Evolutionary conservation across 2,329 filamentous ascomycete genomes (phyloP).

Genomic region (Coniochaeta sp.): DNA sequence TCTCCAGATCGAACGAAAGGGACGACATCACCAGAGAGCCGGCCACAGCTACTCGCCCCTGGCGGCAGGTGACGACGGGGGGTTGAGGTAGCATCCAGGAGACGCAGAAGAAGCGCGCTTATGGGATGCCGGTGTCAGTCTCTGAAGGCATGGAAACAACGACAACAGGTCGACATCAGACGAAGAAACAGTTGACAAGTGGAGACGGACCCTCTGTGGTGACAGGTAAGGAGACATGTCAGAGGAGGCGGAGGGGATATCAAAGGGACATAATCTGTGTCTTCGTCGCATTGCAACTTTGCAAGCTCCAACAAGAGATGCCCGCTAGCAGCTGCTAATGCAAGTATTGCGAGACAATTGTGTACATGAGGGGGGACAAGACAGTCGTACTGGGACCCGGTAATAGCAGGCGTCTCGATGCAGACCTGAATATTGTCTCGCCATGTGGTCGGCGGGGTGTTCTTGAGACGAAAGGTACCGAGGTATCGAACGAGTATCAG

Average conservation of each 20-base stretch:
- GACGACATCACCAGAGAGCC: slow-evolving; percentile 4
- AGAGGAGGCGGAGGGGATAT: slow-evolving; percentile 3
- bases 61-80: neutral
- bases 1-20: slow-evolving; percentile 25
- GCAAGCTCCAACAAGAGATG: slow-evolving; percentile 16
- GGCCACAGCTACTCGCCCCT: slow-evolving; percentile 8
- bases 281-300: neutral
- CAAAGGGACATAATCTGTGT: slow-evolving; percentile 6
- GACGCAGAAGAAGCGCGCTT: slow-evolving; percentile 1
- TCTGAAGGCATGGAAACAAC: neutral
- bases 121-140: neutral
- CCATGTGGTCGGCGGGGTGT: slow-evolving; percentile 23
- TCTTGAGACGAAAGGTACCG: slow-evolving; percentile 11
- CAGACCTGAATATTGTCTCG: slow-evolving; percentile 26
- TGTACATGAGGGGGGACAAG: slow-evolving; percentile 23
- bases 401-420: slow-evolving; percentile 8
- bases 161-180: slow-evolving; percentile 3
- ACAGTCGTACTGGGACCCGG: slow-evolving; percentile 14
- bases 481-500: slow-evolving; percentile 16
- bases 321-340: slow-evolving; percentile 30
- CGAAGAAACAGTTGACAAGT: neutral
- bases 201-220: neutral
- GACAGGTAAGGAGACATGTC: neutral
- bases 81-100: neutral
- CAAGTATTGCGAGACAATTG: slow-evolving; percentile 25